Percentiles rank a stretch among this genome's conserved stretches.
These are phyloP conservation scores for Heracleum sosnowskyi DNA, from an alignment of 129 eudicot genomes.

Conservation along the genomic window DNA sequence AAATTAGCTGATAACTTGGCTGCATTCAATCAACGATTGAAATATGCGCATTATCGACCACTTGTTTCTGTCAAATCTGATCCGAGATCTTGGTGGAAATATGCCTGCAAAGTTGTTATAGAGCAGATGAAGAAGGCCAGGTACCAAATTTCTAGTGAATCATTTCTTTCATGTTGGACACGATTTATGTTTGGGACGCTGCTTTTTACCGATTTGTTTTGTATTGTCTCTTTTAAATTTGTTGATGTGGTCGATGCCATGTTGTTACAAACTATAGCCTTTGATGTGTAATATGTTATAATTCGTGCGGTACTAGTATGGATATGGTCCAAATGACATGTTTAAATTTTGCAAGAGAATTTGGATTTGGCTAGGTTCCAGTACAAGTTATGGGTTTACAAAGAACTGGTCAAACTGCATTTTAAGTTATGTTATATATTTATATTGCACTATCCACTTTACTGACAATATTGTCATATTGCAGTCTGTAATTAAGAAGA, in stretches of 20 bases:
- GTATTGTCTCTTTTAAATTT: neutral
- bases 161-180: neutral
- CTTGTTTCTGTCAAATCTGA: constrained; percentile 63
- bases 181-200: neutral
- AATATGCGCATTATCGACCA: constrained; percentile 87
- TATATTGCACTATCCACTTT: neutral
- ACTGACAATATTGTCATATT: constrained; percentile 6
- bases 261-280: neutral
- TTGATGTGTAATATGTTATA: neutral
- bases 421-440: neutral
- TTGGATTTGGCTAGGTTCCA: neutral
- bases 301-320: too few relatives aligned
- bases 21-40: constrained; percentile 76
- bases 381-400: too few relatives aligned
- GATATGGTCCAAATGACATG: neutral
- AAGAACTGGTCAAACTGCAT: neutral
- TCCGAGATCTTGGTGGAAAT: constrained; percentile 95
- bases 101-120: constrained; percentile 54
- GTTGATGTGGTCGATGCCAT: neutral
- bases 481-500: constrained; percentile 97
- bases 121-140: constrained; percentile 89
- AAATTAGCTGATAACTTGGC: constrained; percentile 95
- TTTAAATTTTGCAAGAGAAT: neutral
- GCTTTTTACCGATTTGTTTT: neutral
- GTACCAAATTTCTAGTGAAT: constrained; percentile 21